Conservation (phyloP, 371 early-diverging fungal genomes). For the Batrachochytrium dendrobatidis region DNA sequence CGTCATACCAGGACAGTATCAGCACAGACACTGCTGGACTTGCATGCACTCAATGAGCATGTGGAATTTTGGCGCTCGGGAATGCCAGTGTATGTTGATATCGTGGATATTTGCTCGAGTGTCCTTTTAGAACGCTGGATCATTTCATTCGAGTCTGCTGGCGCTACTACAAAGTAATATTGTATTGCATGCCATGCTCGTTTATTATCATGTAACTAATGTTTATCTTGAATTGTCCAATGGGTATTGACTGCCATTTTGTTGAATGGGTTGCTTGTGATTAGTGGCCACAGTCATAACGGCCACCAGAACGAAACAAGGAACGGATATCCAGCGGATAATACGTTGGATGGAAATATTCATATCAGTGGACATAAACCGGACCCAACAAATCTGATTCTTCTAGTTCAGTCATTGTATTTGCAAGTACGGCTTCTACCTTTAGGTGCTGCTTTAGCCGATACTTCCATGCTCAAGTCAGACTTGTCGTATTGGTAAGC, state of each 20-base stretch:
- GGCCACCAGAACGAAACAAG: neutral
- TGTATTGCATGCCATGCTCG: neutral
- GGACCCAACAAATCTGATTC: slow-evolving; percentile 44
- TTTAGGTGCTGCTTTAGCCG: slow-evolving; percentile 36
- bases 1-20: too few relatives aligned
- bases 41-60: too few relatives aligned
- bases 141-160: slow-evolving; percentile 20
- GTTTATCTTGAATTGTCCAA: neutral
- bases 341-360: slow-evolving; percentile 15
- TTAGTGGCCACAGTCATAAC: neutral
- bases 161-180: neutral
- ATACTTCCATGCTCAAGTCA: slow-evolving; percentile 15
- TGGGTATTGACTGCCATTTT: neutral
- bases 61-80: slow-evolving; percentile 28
- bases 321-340: slow-evolving; percentile 1
- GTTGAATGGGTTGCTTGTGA: neutral
- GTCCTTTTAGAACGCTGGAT: slow-evolving; percentile 35
- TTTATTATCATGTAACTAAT: neutral
- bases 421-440: slow-evolving; percentile 55
- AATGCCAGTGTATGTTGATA: slow-evolving; percentile 33
- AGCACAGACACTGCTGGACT: too few relatives aligned
- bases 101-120: slow-evolving; percentile 7
- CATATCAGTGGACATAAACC: too few relatives aligned
- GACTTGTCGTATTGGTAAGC: slow-evolving; percentile 25
- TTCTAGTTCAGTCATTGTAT: slow-evolving; percentile 55